Base-by-base conservation (phyloP, 176 grass and related monocot species). In the Raddia guianensis region DNA sequence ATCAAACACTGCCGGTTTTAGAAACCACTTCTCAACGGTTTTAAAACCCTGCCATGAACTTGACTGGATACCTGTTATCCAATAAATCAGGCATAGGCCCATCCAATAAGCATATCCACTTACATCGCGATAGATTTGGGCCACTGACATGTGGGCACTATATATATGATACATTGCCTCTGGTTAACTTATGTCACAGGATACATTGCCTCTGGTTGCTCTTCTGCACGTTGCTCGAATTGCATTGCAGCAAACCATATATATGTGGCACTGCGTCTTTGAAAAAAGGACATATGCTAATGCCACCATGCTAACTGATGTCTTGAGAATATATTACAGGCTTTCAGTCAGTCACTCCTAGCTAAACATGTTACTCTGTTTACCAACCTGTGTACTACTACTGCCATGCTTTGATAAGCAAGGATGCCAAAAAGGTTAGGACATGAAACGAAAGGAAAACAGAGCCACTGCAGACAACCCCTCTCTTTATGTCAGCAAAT, bases 401-500 rank as follows among this genome's bases (percentile, higher is more conserved):
- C 12, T 43, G 13, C 53, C 9, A 45, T 51, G 37, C 33, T 68
- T 7, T 55, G 16, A 8, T 33, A 81, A 66, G 49, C 48, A 6
- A 45, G 18, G 5, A 81, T 16, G 52, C 14, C 19, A 54, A 35
- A 76, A 27, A 14, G 51, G 78, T 15, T 66, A 21, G 49, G n/a
- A 9, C 13, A 43, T 9, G 55, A 51, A 52, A 61, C 3, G n/a
- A 34, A 56, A 51, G 1, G 32, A 27, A 7, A 75, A 59, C 57
- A 7, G 8, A 51, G 42, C 62, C 62, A 40, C 51, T 48, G 45
- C 64, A 53, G 51, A 45, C 80, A 81, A 56, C 16, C 54, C 27
- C 27, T 27, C 68, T 70, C 27, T 32, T 84, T 84, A 80, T 19
- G 75, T 91, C 71, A 85, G 85, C 37, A 82, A 87, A 85, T 81